Conservation (phyloP, 2,329 filamentous ascomycete genomes). For the Rutstroemia sp. region DNA sequence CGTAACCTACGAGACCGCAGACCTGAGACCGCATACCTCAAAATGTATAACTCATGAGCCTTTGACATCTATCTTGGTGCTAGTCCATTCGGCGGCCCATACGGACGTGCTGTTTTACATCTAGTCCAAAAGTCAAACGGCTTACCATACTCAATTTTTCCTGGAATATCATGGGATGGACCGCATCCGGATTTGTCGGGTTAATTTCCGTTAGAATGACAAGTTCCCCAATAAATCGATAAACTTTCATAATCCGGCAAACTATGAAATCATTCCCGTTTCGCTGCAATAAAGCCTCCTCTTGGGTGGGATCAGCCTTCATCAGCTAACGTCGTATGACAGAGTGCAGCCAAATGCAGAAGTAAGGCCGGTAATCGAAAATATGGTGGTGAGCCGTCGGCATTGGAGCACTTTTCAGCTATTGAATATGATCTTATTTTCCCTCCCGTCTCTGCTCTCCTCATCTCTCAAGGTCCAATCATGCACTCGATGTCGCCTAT, state of each 20-base stretch:
- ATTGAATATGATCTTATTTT: neutral
- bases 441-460: neutral
- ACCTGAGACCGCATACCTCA: too few species aligned
- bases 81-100: too few species aligned
- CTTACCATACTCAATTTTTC: neutral
- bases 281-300: neutral
- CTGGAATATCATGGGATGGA: neutral
- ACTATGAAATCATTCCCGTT: neutral
- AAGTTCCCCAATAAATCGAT: neutral
- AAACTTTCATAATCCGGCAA: neutral
- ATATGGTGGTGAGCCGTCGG: neutral
- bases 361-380: neutral
- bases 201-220: slow-evolving; percentile 3
- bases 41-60: too few species aligned
- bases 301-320: slow-evolving; percentile 2
- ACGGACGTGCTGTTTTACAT: too few species aligned
- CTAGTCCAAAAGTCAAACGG: too few species aligned
- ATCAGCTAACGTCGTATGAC: slow-evolving; percentile 3
- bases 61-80: too few species aligned
- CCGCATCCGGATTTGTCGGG: slow-evolving; percentile 1
- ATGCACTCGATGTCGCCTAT: too few species aligned
- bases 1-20: too few species aligned
- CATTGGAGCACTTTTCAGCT: neutral
- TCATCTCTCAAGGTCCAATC: neutral
- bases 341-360: neutral